Evolutionary conservation across 2,329 filamentous ascomycete species (phyloP), one percentile per base, ranked within the genome.

Genomic region (Neodidymelliopsis sp.): DNA sequence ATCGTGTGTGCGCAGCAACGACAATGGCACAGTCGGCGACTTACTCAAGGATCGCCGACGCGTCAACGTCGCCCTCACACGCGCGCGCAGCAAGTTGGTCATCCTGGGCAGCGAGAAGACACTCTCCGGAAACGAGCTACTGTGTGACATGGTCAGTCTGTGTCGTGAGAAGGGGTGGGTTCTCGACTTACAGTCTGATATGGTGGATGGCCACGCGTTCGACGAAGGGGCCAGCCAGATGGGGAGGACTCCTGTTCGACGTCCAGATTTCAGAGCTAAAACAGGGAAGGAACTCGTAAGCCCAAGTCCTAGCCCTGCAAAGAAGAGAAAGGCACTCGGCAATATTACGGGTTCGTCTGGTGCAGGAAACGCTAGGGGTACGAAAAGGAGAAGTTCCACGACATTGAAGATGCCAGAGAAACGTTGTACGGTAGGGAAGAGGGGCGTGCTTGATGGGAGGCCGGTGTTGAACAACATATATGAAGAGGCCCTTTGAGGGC

Each of bases 21-120:
- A 92, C 16, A 81, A 83, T 1, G 84, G 86, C 54, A 84, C 82
- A 38, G 92, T 99, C n/a, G 94, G 94, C 13, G 94, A 97, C 45
- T 74, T 99, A 34, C 79, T 99, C 20, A 89, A 88, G 53, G 94
- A 99, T 72, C 95, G 91, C 89, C 80, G 94, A 45, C 79, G 94
- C 37, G 91, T 99, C 69, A 99, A 99, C 63, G 94, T 99, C 3
- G 94, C 94, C 0, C 90, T 99, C 57, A 99, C 94, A 4, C 82
- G 94, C 20, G 94, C 94, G 16, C 90, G 92, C 69, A 94, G 89
- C 0, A 99, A 99, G 76, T 77, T 99, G 25, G 79, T 99, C 1
- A 88, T 99, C 10, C 74, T 99, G 0, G 94, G 94, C 8, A 95
- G 90, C 71, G 84, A 84, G 66, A 81, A 79, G 46, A 99, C 94